A percentile compares a stretch with the other conserved stretches of the same genome.
Evolutionary conservation across 495 filamentous ascomycete genomes (phyloP).

Genomic region (Hypoxylon lienhwacheense): DNA sequence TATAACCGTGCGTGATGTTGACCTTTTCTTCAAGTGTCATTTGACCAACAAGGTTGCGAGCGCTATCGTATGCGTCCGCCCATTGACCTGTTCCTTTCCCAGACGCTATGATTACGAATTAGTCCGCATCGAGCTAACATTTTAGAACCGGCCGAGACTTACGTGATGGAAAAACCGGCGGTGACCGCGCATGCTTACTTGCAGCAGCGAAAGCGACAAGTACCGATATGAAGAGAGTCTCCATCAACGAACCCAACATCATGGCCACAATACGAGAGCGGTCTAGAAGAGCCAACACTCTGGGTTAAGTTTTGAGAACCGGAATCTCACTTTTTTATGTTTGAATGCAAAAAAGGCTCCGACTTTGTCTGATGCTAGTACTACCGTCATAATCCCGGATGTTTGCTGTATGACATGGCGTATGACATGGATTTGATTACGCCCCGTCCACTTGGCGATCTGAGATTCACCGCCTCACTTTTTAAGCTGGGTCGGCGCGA

Average conservation of each 20-base stretch:
- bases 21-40: constrained; percentile 47
- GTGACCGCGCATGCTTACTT: constrained; percentile 48
- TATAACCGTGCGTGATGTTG: constrained; percentile 46
- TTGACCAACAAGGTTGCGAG: constrained; percentile 41
- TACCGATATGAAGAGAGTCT: constrained; percentile 1
- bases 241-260: constrained; percentile 16
- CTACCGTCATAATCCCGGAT: constrained; percentile 7
- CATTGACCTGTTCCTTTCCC: constrained; percentile 51
- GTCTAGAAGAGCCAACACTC: not conserved
- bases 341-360: constrained; percentile 14
- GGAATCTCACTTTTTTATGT: not conserved
- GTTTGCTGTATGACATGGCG: constrained; percentile 19
- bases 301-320: not conserved
- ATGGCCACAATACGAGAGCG: not conserved
- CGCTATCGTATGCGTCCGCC: constrained; percentile 39
- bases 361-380: constrained; percentile 10
- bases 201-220: constrained; percentile 10
- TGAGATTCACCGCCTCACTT: constrained; percentile 24
- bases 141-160: constrained; percentile 10
- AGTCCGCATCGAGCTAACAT: constrained; percentile 1
- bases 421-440: constrained; percentile 24
- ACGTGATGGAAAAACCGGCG: constrained; percentile 58
- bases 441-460: constrained; percentile 23
- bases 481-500: too few relatives aligned
- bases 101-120: constrained; percentile 42